These are phyloP conservation scores for Suillus subalutaceus DNA, from an alignment of 768 basidiomycete species.

Conservation along the genomic window DNA sequence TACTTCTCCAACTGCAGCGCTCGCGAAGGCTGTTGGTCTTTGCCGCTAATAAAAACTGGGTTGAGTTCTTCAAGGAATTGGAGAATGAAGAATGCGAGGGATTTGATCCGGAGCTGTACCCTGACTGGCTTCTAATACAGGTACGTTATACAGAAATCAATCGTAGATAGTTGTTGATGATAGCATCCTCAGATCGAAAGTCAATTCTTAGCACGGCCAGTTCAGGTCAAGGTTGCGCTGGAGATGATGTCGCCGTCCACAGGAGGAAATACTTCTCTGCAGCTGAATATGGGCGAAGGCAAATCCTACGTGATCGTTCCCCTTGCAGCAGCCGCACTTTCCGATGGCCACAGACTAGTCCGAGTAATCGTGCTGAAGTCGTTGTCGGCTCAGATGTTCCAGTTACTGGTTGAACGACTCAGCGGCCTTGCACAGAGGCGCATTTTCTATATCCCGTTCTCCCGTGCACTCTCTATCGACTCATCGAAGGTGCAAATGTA, in stretches of 20 bases:
- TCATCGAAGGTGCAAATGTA: conserved; percentile 25
- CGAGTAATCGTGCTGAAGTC: conserved; percentile 34
- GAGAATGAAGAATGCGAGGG: conserved; percentile 13
- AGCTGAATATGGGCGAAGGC: conserved; percentile 38
- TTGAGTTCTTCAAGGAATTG: conserved; percentile 15
- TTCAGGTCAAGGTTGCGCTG: conserved; percentile 26
- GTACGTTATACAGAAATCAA: conserved; percentile 6
- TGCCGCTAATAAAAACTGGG: conserved; percentile 14
- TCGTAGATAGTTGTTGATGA: neutral
- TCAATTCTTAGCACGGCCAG: conserved; percentile 24
- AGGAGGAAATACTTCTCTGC: conserved; percentile 24
- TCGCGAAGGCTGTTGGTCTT: conserved; percentile 31
- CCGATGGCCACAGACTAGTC: conserved; percentile 26
- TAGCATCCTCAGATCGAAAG: conserved; percentile 22
- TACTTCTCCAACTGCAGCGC: conserved; percentile 34
- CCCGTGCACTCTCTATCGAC: conserved; percentile 22
- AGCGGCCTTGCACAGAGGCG: conserved; percentile 30
- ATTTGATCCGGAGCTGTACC: conserved; percentile 5
- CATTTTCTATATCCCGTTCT: conserved; percentile 31
- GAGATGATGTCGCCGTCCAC: conserved; percentile 31
- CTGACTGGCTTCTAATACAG: conserved; percentile 17
- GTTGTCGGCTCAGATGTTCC: conserved; percentile 30
- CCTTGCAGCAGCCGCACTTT: conserved; percentile 23
- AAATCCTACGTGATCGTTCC: conserved; percentile 36
- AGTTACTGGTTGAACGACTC: conserved; percentile 25